Percentiles rank a stretch among this genome's conserved stretches.
Evolutionary conservation across 2,329 filamentous ascomycete genomes (phyloP).

Genomic region (Xylaria sp.): DNA sequence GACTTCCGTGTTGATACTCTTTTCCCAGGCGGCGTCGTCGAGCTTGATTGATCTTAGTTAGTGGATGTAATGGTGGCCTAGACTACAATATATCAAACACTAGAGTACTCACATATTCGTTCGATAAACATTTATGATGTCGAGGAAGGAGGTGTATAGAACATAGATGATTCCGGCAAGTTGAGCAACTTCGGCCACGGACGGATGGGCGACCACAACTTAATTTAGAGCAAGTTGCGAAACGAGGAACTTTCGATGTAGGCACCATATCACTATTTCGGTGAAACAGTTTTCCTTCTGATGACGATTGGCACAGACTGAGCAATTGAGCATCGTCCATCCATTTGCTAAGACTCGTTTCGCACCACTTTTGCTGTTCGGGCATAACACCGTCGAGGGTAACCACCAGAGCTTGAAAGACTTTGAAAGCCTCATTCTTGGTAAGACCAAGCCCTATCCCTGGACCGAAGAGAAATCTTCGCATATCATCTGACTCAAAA

Average conservation of each 20-base stretch:
- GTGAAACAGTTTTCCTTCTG: neutral
- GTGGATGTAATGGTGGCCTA: neutral
- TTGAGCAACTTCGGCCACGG: conserved; percentile 24
- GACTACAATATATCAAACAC: neutral
- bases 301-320: neutral
- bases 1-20: conserved; percentile 20
- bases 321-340: conserved; percentile 13
- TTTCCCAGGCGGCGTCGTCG: conserved; percentile 26
- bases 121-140: conserved; percentile 25
- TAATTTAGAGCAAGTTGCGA: conserved; percentile 19
- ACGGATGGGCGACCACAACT: conserved; percentile 23
- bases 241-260: conserved; percentile 21
- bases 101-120: conserved; percentile 1
- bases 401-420: conserved; percentile 36
- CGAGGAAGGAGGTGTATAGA: conserved; percentile 25
- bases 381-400: conserved; percentile 30
- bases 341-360: conserved; percentile 9
- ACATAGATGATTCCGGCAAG: conserved; percentile 25
- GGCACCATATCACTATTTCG: neutral
- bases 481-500: conserved; percentile 35
- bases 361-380: conserved; percentile 33
- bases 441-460: conserved; percentile 35
- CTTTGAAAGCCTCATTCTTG: conserved; percentile 15
- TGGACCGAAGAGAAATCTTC: conserved; percentile 38
- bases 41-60: conserved; percentile 23